Conservation (phyloP, 768 basidiomycete species). For the Russula griseocarnosa region DNA sequence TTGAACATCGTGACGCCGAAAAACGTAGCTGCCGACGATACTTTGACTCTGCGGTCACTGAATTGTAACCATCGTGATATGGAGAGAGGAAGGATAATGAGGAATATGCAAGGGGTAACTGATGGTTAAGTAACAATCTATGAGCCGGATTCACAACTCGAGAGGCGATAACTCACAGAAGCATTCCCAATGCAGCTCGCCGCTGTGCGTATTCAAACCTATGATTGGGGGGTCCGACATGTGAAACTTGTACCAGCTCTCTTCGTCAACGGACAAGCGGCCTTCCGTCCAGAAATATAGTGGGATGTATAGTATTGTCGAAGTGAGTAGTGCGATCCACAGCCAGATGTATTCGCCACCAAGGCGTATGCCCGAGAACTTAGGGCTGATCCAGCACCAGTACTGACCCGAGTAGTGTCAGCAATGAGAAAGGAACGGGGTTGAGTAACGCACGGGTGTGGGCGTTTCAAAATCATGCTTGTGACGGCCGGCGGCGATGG, state of each 20-base stretch:
- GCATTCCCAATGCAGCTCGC: conserved; percentile 12
- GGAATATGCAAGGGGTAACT: conserved; percentile 10
- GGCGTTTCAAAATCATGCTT: conserved; percentile 35
- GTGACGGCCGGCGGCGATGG: conserved; percentile 34
- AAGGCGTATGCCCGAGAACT: background rate
- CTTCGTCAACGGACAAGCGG: background rate
- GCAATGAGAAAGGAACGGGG: background rate
- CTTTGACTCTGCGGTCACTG: background rate
- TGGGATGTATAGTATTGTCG: background rate
- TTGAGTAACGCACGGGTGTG: conserved; percentile 33
- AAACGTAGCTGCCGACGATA: conserved; percentile 37
- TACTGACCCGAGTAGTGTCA: background rate
- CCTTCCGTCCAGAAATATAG: conserved; percentile 8
- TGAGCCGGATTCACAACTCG: background rate
- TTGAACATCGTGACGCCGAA: conserved; percentile 36
- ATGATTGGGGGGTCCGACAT: conserved; percentile 20
- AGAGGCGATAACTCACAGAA: conserved; percentile 31
- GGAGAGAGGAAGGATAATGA: conserved; percentile 2
- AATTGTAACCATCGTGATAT: background rate
- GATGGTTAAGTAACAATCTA: background rate
- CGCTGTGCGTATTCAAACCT: background rate
- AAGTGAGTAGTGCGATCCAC: background rate
- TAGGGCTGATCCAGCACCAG: conserved; percentile 5
- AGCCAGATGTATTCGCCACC: conserved; percentile 9
- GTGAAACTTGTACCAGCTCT: conserved; percentile 25